Percentiles rank a stretch among this genome's conserved stretches.
These are phyloP conservation scores for Penicillium sp. DNA, from an alignment of 2,329 filamentous ascomycete genomes.

Conservation along the genomic window DNA sequence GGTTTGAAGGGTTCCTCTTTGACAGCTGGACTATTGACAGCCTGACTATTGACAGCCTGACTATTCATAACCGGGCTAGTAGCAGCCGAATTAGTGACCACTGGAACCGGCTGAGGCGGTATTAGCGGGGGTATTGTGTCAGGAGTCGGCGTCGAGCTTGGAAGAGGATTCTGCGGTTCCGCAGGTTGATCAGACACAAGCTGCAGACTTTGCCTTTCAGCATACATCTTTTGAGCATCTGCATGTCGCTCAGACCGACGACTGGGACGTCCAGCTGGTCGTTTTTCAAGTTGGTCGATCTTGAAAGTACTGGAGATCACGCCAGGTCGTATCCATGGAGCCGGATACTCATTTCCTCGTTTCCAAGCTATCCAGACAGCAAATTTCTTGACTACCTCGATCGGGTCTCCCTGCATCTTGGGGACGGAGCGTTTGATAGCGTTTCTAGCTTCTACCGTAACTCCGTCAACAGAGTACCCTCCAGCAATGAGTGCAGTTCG, in stretches of 20 bases:
- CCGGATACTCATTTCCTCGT: slow-evolving; percentile 59
- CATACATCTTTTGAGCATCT: slow-evolving; percentile 37
- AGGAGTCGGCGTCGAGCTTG: slow-evolving; percentile 20
- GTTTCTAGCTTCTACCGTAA: slow-evolving; percentile 56
- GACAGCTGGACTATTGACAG: slow-evolving; percentile 17
- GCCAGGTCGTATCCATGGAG: slow-evolving; percentile 59
- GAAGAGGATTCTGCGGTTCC: slow-evolving; percentile 14
- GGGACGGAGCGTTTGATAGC: slow-evolving; percentile 61
- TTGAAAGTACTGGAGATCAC: slow-evolving; percentile 48
- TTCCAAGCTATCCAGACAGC: slow-evolving; percentile 67
- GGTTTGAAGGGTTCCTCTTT: slow-evolving; percentile 31
- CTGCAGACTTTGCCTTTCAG: slow-evolving; percentile 36
- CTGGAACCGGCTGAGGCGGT: slow-evolving; percentile 17
- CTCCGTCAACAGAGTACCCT: slow-evolving; percentile 56
- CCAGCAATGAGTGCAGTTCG: slow-evolving; percentile 60
- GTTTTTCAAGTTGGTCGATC: slow-evolving; percentile 50
- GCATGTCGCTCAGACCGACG: slow-evolving; percentile 55
- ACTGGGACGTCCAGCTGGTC: slow-evolving; percentile 52
- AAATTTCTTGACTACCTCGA: slow-evolving; percentile 58
- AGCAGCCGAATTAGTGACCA: slow-evolving; percentile 9
- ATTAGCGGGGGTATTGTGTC: not conserved
- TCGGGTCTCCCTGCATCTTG: slow-evolving; percentile 57
- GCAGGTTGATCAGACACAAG: slow-evolving; percentile 27
- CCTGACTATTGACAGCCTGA: not conserved
- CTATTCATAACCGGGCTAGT: not conserved